Conservation (phyloP, 1,284 basidiomycete genomes). For the Hemileia vastatrix region DNA sequence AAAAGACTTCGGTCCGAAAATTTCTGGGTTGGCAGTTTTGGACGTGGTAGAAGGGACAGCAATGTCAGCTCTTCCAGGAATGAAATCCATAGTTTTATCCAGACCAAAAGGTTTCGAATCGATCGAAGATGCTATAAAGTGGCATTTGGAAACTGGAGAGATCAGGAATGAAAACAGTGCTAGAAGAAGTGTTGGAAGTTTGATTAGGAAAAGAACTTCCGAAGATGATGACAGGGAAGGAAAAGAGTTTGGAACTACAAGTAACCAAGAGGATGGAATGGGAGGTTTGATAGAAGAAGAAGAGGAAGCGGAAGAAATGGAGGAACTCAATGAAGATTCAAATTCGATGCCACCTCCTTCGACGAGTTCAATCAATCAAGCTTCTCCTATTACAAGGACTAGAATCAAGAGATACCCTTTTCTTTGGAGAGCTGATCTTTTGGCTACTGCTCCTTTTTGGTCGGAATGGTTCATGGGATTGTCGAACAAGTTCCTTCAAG, state of each 20-base stretch:
- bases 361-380: neutral
- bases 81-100: conserved; percentile 75
- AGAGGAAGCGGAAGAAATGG: conserved; percentile 11
- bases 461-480: conserved; percentile 83
- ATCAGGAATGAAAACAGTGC: conserved; percentile 39
- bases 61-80: conserved; percentile 77
- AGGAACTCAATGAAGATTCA: conserved; percentile 25
- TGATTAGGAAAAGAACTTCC: conserved; percentile 23
- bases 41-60: conserved; percentile 97
- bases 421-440: conserved; percentile 75
- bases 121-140: conserved; percentile 74
- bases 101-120: conserved; percentile 74
- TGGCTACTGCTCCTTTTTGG: conserved; percentile 82
- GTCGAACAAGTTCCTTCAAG: conserved; percentile 63
- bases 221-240: neutral
- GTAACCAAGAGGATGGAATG: neutral
- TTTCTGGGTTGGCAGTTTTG: conserved; percentile 75
- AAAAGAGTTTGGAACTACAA: neutral
- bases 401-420: too few relatives aligned
- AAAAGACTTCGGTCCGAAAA: conserved; percentile 42
- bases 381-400: neutral
- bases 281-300: neutral
- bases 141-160: conserved; percentile 70
- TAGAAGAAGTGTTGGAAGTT: conserved; percentile 36
- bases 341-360: neutral